These are phyloP conservation scores for Euphorbia schlechtendalii DNA, from an alignment of 441 rosid species.

Conservation along the genomic window DNA sequence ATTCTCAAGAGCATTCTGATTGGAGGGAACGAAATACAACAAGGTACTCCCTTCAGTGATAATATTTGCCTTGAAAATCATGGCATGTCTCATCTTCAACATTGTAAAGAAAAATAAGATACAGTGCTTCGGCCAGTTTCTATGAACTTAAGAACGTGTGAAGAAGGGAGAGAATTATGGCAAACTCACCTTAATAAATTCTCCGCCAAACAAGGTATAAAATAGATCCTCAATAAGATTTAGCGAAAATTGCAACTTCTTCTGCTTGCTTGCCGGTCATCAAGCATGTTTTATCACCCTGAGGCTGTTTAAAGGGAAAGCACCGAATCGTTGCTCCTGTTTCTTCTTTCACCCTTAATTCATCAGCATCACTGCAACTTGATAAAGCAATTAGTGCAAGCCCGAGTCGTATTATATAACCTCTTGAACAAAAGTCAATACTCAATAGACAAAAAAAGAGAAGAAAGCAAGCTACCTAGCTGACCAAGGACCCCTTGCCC, in stretches of 20 bases:
- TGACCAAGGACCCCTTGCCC: slow-evolving; percentile 97
- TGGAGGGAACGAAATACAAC: neutral
- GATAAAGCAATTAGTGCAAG: neutral
- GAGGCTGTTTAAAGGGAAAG: slow-evolving; percentile 80
- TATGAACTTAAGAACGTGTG: neutral
- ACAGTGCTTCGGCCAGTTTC: neutral
- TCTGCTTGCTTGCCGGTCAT: slow-evolving; percentile 78
- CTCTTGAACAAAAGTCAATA: too few relatives aligned
- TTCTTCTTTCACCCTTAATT: slow-evolving; percentile 80
- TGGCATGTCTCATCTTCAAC: slow-evolving; percentile 1
- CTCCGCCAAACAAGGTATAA: neutral
- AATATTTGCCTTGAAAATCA: neutral
- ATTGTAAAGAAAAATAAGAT: neutral
- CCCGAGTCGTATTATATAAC: neutral
- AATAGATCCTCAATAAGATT: slow-evolving; percentile 49
- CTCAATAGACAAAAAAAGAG: neutral
- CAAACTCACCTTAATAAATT: slow-evolving; percentile 15
- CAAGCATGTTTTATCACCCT: slow-evolving; percentile 56
- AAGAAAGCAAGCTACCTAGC: slow-evolving; percentile 46
- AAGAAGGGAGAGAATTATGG: slow-evolving; percentile 4
- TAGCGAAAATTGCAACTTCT: slow-evolving; percentile 89
- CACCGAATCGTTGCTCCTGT: slow-evolving; percentile 90
- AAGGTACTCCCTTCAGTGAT: neutral
- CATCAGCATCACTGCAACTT: slow-evolving; percentile 55
- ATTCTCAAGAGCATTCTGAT: neutral